Evolutionary conservation across 805 yeast species (phyloP).

Genomic region (Saturnispora hagleri): DNA sequence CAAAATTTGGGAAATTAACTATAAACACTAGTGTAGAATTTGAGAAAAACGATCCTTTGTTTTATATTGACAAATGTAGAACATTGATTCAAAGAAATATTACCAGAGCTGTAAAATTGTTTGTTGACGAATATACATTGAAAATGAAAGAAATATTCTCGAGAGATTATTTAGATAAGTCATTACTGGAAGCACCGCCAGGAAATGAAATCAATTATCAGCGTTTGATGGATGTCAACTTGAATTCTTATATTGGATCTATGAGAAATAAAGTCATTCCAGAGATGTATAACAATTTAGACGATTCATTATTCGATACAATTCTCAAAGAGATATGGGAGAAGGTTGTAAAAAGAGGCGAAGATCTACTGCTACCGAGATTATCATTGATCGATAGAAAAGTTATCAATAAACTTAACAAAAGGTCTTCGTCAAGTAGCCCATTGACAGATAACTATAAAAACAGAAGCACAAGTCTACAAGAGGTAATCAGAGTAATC

Average conservation of each 20-base stretch:
- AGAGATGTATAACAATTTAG: conserved; percentile 23
- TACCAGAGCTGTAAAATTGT: conserved; percentile 55
- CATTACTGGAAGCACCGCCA: conserved; percentile 18
- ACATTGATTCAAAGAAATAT: conserved; percentile 54
- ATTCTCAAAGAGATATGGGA: conserved; percentile 55
- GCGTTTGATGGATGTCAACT: conserved; percentile 16
- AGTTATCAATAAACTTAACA: conserved; percentile 11
- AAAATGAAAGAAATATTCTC: conserved; percentile 44
- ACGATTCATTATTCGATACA: conserved; percentile 24
- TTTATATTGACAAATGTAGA: conserved; percentile 69
- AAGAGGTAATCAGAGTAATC: conserved; percentile 22
- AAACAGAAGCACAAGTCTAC: conserved; percentile 14
- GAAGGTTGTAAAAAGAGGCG: conserved; percentile 61
- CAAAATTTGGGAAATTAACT: conserved; percentile 46
- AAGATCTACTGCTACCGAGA: conserved; percentile 65
- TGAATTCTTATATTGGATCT: conserved; percentile 19
- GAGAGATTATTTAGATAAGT: conserved; percentile 19
- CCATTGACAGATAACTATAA: background rate
- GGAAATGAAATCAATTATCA: conserved; percentile 15
- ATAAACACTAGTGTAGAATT: conserved; percentile 68
- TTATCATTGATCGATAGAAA: conserved; percentile 10
- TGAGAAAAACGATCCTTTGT: conserved; percentile 73
- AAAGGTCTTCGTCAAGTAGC: conserved; percentile 6
- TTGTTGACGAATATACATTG: conserved; percentile 65
- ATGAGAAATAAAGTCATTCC: conserved; percentile 19